Evolutionary conservation across 2,329 filamentous ascomycete species (phyloP), one percentile per base, ranked within the genome.

Genomic region (Ploettnerulaceae sp.): DNA sequence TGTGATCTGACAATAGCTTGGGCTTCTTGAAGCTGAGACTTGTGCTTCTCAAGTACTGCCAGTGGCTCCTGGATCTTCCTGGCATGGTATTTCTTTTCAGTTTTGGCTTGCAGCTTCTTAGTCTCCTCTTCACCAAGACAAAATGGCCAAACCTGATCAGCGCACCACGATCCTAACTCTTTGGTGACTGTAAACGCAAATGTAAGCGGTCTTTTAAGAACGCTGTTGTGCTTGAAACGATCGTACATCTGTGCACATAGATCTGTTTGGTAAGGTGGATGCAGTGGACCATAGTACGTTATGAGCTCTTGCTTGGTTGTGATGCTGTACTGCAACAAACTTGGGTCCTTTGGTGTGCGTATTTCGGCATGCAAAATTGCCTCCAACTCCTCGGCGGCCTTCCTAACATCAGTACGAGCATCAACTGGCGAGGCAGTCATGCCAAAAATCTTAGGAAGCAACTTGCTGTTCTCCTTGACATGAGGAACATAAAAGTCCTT

Each of bases 351-450:
- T 2, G 81, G 81, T 0, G 93, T 97, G 5, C 85, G 85, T 60
- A 98, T 96, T 58, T 83, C 81, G 63, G 84, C 86, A 61, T 93
- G 78, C 1, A 98, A 71, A 28, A 95, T 71, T 1, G 67, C 73
- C 62, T 97, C 91, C 0, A 98, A 75, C 43, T 86, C 80, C 49
- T 70, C 69, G 0, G 87, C 86, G 28, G 86, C 87, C 49, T 79
- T 71, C 12, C 73, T 71, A 21, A 95, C 75, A 54, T 95, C 82
- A 0, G 77, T 76, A 59, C 87, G 85, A 0, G 87, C 81, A 67
- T 97, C 90, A 2, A 96, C 84, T 0, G 93, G 93, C 0, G 93
- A 97, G 6, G 93, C 93, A 1, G 93, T 98, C 91, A 97, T 96
- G 20, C 91, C 91, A 55, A 98, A 86, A 15, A 98, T 82, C 28